Base-by-base conservation (phyloP, 1,284 basidiomycete species). In the Chalciporus sp. region DNA sequence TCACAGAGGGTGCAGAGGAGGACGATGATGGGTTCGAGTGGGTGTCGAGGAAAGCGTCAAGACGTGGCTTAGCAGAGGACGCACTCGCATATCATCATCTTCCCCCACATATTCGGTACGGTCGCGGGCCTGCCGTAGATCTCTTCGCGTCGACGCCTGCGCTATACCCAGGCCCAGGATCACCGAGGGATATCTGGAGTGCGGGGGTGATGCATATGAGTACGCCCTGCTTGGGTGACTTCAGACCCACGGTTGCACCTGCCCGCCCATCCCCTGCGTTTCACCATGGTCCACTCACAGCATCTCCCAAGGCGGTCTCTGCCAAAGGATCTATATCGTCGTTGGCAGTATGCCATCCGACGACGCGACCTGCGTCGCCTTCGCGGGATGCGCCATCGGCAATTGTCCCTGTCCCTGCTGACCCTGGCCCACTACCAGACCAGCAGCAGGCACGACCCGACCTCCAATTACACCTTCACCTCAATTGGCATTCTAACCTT, bases 401-500 rank as follows among this genome's bases (percentile, higher is more conserved):
- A 37, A n/a, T 9, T 14, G 35, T 7, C 6, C 17, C 35, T 17
- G 5, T 6, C 5, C 35, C 35, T 37, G n/a, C n/a, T 14, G 8
- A 3, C 29, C 23, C 6, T 23, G 29, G 33, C 27, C 47, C 31
- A 4, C 33, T 44, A 0, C 51, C 48, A 20, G 63, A 59, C 11
- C 53, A 56, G 16, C 53, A 61, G 50, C 64, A 58, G 29, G 45
- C 58, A 42, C 81, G 82, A 51, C 88, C 89, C 4, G 88, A 90
- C 71, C 73, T 92, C 29, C 90, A 92, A 66, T 68, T 91, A 19
- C 90, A 92, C 65, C 73, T 92, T 6, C 84, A 86, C 65, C 75
- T 92, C 41, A 80, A 81, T 44, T 90, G 89, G 86, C 80, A 86
- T 53, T 90, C 90, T 12, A 84, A 92, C 69, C 75, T 92, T 3